Evolutionary conservation across 2,329 filamentous ascomycete species (phyloP), one percentile per base, ranked within the genome.

Genomic region (Ascosphaera aggregata): DNA sequence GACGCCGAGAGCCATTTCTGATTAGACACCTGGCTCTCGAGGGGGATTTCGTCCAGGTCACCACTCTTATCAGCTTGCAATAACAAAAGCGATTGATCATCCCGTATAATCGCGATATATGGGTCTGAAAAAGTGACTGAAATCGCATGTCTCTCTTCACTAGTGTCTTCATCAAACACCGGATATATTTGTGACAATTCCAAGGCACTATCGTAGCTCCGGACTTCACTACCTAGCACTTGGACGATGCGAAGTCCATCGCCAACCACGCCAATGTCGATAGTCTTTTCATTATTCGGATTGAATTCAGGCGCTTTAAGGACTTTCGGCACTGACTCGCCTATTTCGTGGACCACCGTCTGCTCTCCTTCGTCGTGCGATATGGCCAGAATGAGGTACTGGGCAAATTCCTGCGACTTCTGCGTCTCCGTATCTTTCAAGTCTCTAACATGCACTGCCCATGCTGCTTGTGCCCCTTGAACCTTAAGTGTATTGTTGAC

Each of bases 291-390:
- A 44, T 85, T 81, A 36, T 81, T 80, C 3, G 79, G 74, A 44
- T 98, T 91, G 52, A 95, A 94, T 50, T 98, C 89, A 0, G 84
- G 82, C 31, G 77, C 81, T 27, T 72, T 71, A 5, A 86, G 66
- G 31, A 78, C 72, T 52, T 84, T 76, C 42, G 91, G 73, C 2
- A 73, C 73, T 20, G 73, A 72, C 1, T 69, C 71, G n/a, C 75
- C 79, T 31, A 86, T 63, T 32, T 71, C 68, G 49, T 85, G 85
- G 2, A 91, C 75, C 40, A 80, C 73, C 1, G 81, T 86, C 34
- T 73, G 75, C 54, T 86, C 80, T 41, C 73, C 76, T 16, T 71
- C 57, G 37, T 72, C 67, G 7, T 71, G 64, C 2, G 54, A 53
- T 56, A 82, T 82, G 37, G 80, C 79, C 18, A 86, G 72, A 46